These are phyloP conservation scores for Ceratobasidium sp. DNA, from an alignment of 1,284 basidiomycete species.

Conservation along the genomic window DNA sequence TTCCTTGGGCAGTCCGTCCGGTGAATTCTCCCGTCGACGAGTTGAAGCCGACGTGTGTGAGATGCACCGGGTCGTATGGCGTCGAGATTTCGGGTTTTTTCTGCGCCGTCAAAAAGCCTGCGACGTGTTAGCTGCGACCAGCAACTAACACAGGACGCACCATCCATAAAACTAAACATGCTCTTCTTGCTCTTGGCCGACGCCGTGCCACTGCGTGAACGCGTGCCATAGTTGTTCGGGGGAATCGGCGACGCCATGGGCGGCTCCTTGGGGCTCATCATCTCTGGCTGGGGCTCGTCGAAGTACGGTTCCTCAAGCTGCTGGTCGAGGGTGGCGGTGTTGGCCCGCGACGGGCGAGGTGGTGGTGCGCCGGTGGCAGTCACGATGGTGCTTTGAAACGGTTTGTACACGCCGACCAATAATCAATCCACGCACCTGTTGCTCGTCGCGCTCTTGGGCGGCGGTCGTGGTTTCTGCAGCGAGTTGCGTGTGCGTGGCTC, in stretches of 20 bases:
- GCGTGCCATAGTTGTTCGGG: constrained; percentile 48
- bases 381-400: not conserved
- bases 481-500: constrained; percentile 19
- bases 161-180: constrained; percentile 71
- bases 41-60: constrained; percentile 99
- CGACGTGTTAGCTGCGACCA: not conserved
- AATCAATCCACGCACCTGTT: too few relatives aligned
- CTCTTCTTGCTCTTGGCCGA: constrained; percentile 70
- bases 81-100: constrained; percentile 95
- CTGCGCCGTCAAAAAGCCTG: constrained; percentile 76
- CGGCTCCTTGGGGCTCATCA: constrained; percentile 33
- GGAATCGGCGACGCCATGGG: not conserved
- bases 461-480: constrained; percentile 20
- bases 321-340: constrained; percentile 68
- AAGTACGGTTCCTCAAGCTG: constrained; percentile 28
- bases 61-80: constrained; percentile 97
- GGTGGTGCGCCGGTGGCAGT: constrained; percentile 51
- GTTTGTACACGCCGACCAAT: too few relatives aligned
- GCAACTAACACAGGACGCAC: constrained; percentile 27
- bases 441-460: constrained; percentile 1
- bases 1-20: constrained; percentile 87
- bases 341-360: constrained; percentile 77
- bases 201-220: constrained; percentile 69
- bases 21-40: constrained; percentile 98
- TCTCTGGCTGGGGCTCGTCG: constrained; percentile 24